These are phyloP conservation scores for Pyrrhoderma lamaoense DNA, from an alignment of 1,284 basidiomycete genomes.

Conservation along the genomic window DNA sequence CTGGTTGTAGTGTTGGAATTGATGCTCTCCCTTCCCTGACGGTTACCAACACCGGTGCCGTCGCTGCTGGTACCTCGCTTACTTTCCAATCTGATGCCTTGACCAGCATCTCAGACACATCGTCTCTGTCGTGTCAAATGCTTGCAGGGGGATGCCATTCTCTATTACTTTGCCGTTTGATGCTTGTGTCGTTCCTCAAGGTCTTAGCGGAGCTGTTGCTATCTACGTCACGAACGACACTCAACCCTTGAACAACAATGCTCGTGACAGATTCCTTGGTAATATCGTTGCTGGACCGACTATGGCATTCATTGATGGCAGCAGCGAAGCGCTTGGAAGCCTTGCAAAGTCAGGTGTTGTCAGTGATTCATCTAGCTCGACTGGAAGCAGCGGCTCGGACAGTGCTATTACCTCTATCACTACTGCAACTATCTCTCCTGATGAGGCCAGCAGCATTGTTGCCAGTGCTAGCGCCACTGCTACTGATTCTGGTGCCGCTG, in stretches of 20 bases:
- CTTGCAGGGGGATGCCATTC: slow-evolving; percentile 54
- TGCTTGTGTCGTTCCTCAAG: slow-evolving; percentile 54
- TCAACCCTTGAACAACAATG: slow-evolving; percentile 59
- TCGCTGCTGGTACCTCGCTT: slow-evolving; percentile 51
- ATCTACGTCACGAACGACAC: slow-evolving; percentile 61
- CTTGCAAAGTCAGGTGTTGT: slow-evolving; percentile 31
- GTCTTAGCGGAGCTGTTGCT: slow-evolving; percentile 64
- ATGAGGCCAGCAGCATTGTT: slow-evolving; percentile 39
- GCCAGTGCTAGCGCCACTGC: slow-evolving; percentile 19
- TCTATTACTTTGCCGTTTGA: slow-evolving; percentile 53
- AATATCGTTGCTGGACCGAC: slow-evolving; percentile 67
- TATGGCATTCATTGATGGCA: slow-evolving; percentile 57
- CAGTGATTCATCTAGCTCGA: slow-evolving; percentile 14
- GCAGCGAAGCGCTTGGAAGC: slow-evolving; percentile 42
- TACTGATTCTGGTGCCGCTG: slow-evolving; percentile 1
- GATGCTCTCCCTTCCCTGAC: slow-evolving; percentile 54
- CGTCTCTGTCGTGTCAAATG: slow-evolving; percentile 69
- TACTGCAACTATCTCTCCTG: slow-evolving; percentile 37
- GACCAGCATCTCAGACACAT: slow-evolving; percentile 39
- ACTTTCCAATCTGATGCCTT: slow-evolving; percentile 53
- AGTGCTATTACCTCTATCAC: slow-evolving; percentile 13
- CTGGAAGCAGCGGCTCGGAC: slow-evolving; percentile 13
- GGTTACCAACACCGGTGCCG: slow-evolving; percentile 54
- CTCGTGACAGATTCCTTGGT: slow-evolving; percentile 49
- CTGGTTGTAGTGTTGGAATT: slow-evolving; percentile 61